These are phyloP conservation scores for Talaromyces sp. DNA, from an alignment of 2,329 filamentous ascomycete species.

Conservation along the genomic window DNA sequence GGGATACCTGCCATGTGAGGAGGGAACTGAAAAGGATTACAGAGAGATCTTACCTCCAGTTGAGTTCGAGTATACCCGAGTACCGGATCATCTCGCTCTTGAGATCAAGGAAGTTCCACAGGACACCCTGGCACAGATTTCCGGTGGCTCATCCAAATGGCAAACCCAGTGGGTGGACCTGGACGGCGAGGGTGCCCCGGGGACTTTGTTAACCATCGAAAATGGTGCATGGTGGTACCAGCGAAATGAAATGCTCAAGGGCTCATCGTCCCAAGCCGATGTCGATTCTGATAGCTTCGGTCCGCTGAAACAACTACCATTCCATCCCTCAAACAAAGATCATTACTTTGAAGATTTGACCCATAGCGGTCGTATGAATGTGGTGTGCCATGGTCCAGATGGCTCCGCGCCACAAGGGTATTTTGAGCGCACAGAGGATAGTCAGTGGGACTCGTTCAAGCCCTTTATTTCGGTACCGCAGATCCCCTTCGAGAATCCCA, in stretches of 20 bases:
- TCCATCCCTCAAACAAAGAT: too few species aligned
- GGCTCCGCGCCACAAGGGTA: too few species aligned
- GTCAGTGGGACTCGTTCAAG: too few species aligned
- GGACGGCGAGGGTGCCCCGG: constrained; percentile 21
- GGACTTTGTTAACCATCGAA: constrained; percentile 15
- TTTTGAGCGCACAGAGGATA: too few species aligned
- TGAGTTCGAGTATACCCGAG: background rate
- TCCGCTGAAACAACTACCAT: too few species aligned
- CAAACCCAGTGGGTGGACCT: constrained; percentile 22
- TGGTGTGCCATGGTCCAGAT: too few species aligned
- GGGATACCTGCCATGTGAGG: background rate
- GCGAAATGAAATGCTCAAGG: constrained; percentile 12
- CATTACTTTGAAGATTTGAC: too few species aligned
- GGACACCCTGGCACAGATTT: too few species aligned
- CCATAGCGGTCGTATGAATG: too few species aligned
- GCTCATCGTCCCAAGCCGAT: background rate
- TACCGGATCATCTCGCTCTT: background rate
- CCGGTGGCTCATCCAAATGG: background rate
- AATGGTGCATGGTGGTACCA: constrained; percentile 17
- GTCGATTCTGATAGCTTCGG: too few species aligned
- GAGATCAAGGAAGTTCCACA: background rate
- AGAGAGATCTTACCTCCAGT: background rate
- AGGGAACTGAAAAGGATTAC: background rate
- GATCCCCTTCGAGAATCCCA: background rate
- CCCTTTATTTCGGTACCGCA: background rate